Evolutionary conservation across 352 stramenopile species (phyloP).

Genomic region (Phytophthora hibernalis): DNA sequence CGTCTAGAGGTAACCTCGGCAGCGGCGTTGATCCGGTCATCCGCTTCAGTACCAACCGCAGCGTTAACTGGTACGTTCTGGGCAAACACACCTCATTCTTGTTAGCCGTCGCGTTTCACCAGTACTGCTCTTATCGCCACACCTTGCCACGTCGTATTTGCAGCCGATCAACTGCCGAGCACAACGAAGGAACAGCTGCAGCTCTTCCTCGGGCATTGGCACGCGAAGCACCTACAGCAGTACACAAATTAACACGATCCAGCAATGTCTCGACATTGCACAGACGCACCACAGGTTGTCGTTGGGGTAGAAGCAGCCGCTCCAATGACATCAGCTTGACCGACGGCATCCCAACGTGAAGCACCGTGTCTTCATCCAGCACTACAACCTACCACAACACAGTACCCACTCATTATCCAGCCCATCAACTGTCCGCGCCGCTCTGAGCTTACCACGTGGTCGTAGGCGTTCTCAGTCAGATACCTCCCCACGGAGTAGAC

Average conservation of each 20-base stretch:
- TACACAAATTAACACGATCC: background rate
- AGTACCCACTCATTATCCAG: background rate
- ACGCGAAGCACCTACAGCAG: conserved; percentile 61
- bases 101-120: background rate
- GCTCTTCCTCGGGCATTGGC: conserved; percentile 53
- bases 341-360: conserved; percentile 70
- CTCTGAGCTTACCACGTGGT: conserved; percentile 61
- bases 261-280: background rate
- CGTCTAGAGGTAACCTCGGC: conserved; percentile 53
- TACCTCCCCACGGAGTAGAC: conserved; percentile 73
- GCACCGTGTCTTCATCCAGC: conserved; percentile 62
- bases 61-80: conserved; percentile 70
- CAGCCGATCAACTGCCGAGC: conserved; percentile 65
- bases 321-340: conserved; percentile 69
- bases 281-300: conserved; percentile 67
- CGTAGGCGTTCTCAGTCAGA: conserved; percentile 72
- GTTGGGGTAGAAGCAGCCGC: conserved; percentile 67
- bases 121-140: background rate
- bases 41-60: conserved; percentile 64
- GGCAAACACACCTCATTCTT: background rate
- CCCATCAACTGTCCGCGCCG: background rate
- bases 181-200: conserved; percentile 63
- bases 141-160: conserved; percentile 75
- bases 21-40: conserved; percentile 50
- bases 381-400: conserved; percentile 55